Evolutionary conservation across 495 filamentous ascomycete genomes (phyloP).

Genomic region (Penicillium fimorum): DNA sequence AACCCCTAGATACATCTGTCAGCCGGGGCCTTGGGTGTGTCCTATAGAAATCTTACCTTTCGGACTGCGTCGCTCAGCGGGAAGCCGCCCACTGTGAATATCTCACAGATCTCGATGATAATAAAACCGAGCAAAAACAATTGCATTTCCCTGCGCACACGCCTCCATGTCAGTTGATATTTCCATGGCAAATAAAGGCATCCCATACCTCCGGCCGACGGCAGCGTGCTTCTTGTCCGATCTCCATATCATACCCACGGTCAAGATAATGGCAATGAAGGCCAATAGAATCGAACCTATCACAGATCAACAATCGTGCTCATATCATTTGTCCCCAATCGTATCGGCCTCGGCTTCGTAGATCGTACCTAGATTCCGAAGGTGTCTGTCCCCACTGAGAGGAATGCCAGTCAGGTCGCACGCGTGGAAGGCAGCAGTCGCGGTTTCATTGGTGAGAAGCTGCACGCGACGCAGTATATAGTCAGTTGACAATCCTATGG

Average conservation of each 20-base stretch:
- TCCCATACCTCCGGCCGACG: slow-evolving; percentile 79
- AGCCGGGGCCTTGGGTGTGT: neutral
- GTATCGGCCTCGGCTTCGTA: neutral
- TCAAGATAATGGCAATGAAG: slow-evolving; percentile 68
- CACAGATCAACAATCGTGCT: slow-evolving; percentile 13
- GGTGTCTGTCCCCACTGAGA: slow-evolving; percentile 57
- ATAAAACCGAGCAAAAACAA: slow-evolving; percentile 86
- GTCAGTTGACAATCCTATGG: slow-evolving; percentile 22
- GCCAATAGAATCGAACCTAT: slow-evolving; percentile 88
- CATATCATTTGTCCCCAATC: neutral
- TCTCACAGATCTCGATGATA: slow-evolving; percentile 89
- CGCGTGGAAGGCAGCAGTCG: slow-evolving; percentile 55
- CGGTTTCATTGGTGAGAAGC: slow-evolving; percentile 56
- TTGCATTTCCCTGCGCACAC: slow-evolving; percentile 80
- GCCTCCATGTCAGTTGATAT: slow-evolving; percentile 8
- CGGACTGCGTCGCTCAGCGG: slow-evolving; percentile 67
- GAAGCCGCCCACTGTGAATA: slow-evolving; percentile 91
- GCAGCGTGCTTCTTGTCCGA: slow-evolving; percentile 94
- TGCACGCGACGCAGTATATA: slow-evolving; percentile 19
- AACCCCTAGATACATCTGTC: slow-evolving; percentile 62
- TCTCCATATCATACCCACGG: slow-evolving; percentile 65
- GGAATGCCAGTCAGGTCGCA: slow-evolving; percentile 73
- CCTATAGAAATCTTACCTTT: slow-evolving; percentile 28
- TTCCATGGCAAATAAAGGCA: neutral
- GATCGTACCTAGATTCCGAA: slow-evolving; percentile 83